phyloP scores from a whole-genome alignment of 768 basidiomycete genomes.

The Pleurotus cornucopiae region DNA sequence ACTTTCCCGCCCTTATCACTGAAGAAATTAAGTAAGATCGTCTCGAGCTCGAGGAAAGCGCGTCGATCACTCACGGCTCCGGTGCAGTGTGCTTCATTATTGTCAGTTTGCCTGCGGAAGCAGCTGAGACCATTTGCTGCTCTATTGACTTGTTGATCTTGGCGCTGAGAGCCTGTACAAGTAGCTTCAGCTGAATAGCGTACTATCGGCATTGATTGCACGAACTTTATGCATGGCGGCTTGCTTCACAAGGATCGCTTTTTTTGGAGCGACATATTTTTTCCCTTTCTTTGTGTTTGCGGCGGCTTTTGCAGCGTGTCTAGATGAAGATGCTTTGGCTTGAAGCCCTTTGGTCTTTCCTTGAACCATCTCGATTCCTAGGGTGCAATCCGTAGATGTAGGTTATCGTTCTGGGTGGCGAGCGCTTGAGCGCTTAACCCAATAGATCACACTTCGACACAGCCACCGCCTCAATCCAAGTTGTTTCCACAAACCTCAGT shows the following conservation, averaged over 20 bases:
- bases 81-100: slow-evolving; percentile 77
- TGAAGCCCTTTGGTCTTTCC: slow-evolving; percentile 81
- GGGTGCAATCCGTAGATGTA: slow-evolving; percentile 1
- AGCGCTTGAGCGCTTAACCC: neutral
- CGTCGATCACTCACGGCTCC: slow-evolving; percentile 28
- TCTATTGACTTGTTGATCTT: slow-evolving; percentile 94
- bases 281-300: slow-evolving; percentile 77
- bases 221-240: slow-evolving; percentile 74
- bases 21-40: too few species aligned
- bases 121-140: slow-evolving; percentile 84
- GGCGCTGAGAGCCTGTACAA: slow-evolving; percentile 67
- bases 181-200: neutral
- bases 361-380: slow-evolving; percentile 60
- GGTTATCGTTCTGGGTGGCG: neutral
- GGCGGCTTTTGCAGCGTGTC: slow-evolving; percentile 63
- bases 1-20: too few species aligned
- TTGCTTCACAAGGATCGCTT: slow-evolving; percentile 65
- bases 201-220: slow-evolving; percentile 2
- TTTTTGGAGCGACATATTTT: slow-evolving; percentile 79
- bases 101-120: slow-evolving; percentile 84
- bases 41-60: too few species aligned
- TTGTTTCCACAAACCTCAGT: too few species aligned
- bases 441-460: neutral
- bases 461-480: neutral
- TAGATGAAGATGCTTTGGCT: slow-evolving; percentile 46